Base-by-base conservation (phyloP, 352 stramenopile genomes). In the Phytophthora pistaciae region DNA sequence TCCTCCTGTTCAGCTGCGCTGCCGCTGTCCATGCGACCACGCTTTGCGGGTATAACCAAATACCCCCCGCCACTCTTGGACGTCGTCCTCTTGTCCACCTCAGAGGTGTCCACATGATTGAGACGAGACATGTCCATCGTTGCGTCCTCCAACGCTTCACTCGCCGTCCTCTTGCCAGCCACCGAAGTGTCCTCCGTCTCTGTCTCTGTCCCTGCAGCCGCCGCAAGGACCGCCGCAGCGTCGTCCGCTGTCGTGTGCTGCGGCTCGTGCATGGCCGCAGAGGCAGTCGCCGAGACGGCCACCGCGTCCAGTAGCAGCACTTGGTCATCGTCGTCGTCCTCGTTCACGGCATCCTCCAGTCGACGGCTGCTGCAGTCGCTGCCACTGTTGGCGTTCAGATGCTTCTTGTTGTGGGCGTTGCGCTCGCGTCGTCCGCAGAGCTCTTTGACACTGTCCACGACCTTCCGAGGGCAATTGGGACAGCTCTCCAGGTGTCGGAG, bases 401-500 rank as follows among this genome's bases (percentile, higher is more conserved):
- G 60, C 31, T 81, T 81, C 58, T 75, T 79, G 40, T 48, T 57
- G 13, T 74, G 38, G 6, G 68, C 65, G 11, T 46, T 71, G 27
- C 75, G 74, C 33, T 91, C 83, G 44, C 85, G 82, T 0, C 70
- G 78, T 16, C 71, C 74, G 27, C 82, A 93, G 23, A 90, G 73
- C 42, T 90, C 83, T 57, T 82, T 85, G n/a, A 96, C 50, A 40
- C 79, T 69, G 18, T 88, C 83, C 16, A 94, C 73, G 11, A 94
- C 74, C 52, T 84, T 82, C 23, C 77, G 70, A n/a, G 88, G 87
- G 50, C 85, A 94, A 64, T 88, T 86, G 7, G 74, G 65, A 55
- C 88, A 96, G 60, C 84, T 85, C 54, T 96, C 82, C 23, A 96
- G 57, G 59, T 96, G 88, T 7, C 87, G 85, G 61, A 96, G 77